A percentile compares a stretch with the other conserved stretches of the same genome.
phyloP scores from a whole-genome alignment of 805 yeast species.

The Spathaspora gorwiae region DNA sequence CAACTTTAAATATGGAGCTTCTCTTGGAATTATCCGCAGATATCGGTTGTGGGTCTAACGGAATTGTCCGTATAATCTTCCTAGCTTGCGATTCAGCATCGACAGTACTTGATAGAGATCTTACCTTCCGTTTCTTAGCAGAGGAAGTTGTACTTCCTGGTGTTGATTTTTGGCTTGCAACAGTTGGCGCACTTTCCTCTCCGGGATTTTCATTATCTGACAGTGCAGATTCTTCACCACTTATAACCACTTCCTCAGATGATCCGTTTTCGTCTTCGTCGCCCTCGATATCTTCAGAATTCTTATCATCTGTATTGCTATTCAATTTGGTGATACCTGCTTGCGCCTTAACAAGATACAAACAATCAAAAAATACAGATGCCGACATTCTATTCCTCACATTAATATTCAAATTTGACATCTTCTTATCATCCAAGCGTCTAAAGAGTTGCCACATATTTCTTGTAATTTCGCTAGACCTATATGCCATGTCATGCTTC shows the following conservation, averaged over 20 bases:
- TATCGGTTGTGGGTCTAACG: conserved; percentile 80
- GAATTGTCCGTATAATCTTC: conserved; percentile 70
- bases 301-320: conserved; percentile 24
- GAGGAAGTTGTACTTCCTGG: conserved; percentile 37
- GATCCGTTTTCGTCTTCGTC: conserved; percentile 21
- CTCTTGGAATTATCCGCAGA: conserved; percentile 31
- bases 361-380: conserved; percentile 84
- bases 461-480: conserved; percentile 90
- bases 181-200: conserved; percentile 7
- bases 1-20: conserved; percentile 35
- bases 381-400: conserved; percentile 88
- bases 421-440: conserved; percentile 53
- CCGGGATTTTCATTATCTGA: conserved; percentile 1
- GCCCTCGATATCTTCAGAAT: conserved; percentile 18
- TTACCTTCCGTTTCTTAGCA: conserved; percentile 29
- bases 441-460: conserved; percentile 88
- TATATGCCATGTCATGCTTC: conserved; percentile 87
- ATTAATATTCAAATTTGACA: conserved; percentile 41
- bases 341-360: conserved; percentile 78
- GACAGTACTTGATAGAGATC: conserved; percentile 50
- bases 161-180: conserved; percentile 26
- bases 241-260: conserved; percentile 20
- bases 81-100: conserved; percentile 72
- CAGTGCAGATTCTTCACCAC: conserved; percentile 12
- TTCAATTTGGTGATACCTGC: conserved; percentile 76